Evolutionary conservation across 2,329 filamentous ascomycete species (phyloP), one percentile per base, ranked within the genome.

Genomic region (Chaetomiaceae sp.): DNA sequence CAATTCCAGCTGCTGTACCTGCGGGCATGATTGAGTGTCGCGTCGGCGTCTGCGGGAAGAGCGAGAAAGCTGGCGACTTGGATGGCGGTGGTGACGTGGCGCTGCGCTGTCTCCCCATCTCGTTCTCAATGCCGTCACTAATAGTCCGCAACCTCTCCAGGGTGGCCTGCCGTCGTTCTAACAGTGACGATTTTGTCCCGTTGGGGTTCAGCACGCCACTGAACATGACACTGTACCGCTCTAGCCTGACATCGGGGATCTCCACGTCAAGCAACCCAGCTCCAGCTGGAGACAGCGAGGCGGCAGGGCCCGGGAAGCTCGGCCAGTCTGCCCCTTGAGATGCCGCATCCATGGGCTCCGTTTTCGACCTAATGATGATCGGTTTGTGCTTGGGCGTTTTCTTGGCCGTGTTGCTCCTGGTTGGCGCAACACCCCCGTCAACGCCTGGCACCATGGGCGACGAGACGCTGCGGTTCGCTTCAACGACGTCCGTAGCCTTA

Each of bases 221-320:
- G 60, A 97, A 96, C 90, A 96, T 96, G 54, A 96, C 78, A 57
- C 89, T 95, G 57, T 95, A 97, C 39, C 91, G 75, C 62, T 96
- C 91, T 74, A 97, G 74, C 52, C 84, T 80, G 45, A 86, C 75
- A 40, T 78, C 77, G 1, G 91, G 90, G 47, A 96, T 93, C 42
- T 90, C 80, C 14, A 96, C 76, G 56, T 89, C 75, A 17, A 96
- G 69, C 6, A 84, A 29, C 9, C 51, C 64, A 2, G 68, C 65
- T 9, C 61, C 60, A 15, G 47, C 38, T 11, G 49, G 19, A 5
- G 50, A 30, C 24, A 40, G 6, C 3, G 40, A 30, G 4, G 48
- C 38, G 9, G 35, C 22, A 8, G 45, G 26, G 12, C 45, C 38
- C 11, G 40, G 22, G 10, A 45, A 18, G 19, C 17, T 37, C 10